phyloP scores from a whole-genome alignment of 2,329 filamentous ascomycete genomes.

The Aspergillus glaucus region DNA sequence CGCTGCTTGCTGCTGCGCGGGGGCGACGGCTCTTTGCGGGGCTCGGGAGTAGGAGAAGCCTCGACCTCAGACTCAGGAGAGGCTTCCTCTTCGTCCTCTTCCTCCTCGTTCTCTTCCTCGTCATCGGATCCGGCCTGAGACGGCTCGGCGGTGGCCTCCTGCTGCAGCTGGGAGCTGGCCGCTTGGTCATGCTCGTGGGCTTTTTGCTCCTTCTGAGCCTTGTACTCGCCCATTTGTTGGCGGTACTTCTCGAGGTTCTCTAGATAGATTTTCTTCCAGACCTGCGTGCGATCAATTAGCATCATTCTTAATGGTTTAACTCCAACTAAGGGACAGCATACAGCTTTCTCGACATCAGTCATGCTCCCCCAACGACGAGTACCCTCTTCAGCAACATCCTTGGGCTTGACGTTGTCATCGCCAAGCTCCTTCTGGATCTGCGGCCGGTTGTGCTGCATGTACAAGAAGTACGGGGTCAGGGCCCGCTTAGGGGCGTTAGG shows the following conservation, averaged over 20 bases:
- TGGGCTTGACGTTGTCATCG: slow-evolving; percentile 62
- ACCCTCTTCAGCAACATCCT: slow-evolving; percentile 81
- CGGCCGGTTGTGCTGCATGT: slow-evolving; percentile 79
- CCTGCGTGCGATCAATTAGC: slow-evolving; percentile 26
- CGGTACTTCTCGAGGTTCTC: slow-evolving; percentile 53
- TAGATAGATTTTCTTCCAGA: slow-evolving; percentile 54
- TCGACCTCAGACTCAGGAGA: slow-evolving; percentile 10
- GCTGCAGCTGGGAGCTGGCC: slow-evolving; percentile 30
- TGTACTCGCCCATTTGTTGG: slow-evolving; percentile 51
- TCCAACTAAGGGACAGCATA: slow-evolving; percentile 30
- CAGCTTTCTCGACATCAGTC: slow-evolving; percentile 64
- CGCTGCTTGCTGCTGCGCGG: slow-evolving; percentile 38
- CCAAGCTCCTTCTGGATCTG: slow-evolving; percentile 76
- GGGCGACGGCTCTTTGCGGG: slow-evolving; percentile 38
- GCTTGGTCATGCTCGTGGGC: slow-evolving; percentile 26
- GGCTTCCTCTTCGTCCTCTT: slow-evolving; percentile 22
- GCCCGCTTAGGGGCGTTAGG: slow-evolving; percentile 93
- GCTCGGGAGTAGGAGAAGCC: slow-evolving; percentile 29
- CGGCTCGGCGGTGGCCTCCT: slow-evolving; percentile 32
- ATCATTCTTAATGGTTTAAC: background rate
- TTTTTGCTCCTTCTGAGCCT: slow-evolving; percentile 47
- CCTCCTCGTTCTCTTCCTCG: slow-evolving; percentile 24
- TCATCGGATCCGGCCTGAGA: slow-evolving; percentile 3
- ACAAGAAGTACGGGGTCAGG: slow-evolving; percentile 90
- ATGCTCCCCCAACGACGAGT: slow-evolving; percentile 80